Evolutionary conservation across 2,329 filamentous ascomycete genomes (phyloP).

Genomic region (Fusarium tjaetaba): DNA sequence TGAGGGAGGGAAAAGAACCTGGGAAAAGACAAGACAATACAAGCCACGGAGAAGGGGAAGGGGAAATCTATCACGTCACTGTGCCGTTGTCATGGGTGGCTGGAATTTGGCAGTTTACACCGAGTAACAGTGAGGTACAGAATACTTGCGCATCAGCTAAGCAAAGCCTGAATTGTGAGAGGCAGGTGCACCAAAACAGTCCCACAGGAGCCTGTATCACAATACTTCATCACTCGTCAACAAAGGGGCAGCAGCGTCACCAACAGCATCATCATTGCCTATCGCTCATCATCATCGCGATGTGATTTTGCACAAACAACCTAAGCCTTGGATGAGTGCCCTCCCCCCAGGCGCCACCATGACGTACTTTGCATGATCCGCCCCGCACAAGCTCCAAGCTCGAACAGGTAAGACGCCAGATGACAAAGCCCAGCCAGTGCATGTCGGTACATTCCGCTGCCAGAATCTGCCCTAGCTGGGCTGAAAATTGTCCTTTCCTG

Average conservation of each 20-base stretch:
- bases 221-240: conserved; percentile 3
- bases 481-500: neutral
- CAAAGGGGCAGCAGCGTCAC: conserved; percentile 32
- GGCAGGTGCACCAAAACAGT: neutral
- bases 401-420: conserved; percentile 22
- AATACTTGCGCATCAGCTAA: conserved; percentile 29
- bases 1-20: conserved; percentile 11
- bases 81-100: conserved; percentile 35
- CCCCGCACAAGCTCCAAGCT: conserved; percentile 39
- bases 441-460: conserved; percentile 13
- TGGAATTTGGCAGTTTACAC: conserved; percentile 31
- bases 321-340: conserved; percentile 32
- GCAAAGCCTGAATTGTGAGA: conserved; percentile 9
- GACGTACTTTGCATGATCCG: conserved; percentile 35
- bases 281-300: conserved; percentile 34
- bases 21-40: neutral
- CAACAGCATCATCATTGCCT: conserved; percentile 34
- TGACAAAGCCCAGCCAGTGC: conserved; percentile 11
- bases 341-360: conserved; percentile 32
- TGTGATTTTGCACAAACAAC: conserved; percentile 23
- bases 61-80: conserved; percentile 45
- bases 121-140: conserved; percentile 14
- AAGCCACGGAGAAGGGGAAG: conserved; percentile 26
- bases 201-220: conserved; percentile 13
- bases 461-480: neutral